Evolutionary conservation across 2,329 filamentous ascomycete genomes (phyloP).

Genomic region (Nannizziopsis barbatae): DNA sequence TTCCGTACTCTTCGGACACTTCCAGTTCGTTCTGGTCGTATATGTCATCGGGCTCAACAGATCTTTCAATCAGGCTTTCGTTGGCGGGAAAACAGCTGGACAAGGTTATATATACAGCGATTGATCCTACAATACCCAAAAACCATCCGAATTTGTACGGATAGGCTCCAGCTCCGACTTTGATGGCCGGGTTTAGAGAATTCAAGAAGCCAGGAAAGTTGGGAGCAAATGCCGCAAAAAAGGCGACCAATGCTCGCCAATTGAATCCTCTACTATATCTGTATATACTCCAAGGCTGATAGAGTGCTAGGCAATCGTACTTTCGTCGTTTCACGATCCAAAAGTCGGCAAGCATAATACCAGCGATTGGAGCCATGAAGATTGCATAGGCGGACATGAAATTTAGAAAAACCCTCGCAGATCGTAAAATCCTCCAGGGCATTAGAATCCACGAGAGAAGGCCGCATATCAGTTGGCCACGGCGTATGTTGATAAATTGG

Average conservation of each 20-base stretch:
- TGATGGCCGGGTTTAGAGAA: conserved; percentile 29
- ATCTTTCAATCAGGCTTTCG: conserved; percentile 39
- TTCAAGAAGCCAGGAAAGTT: conserved; percentile 46
- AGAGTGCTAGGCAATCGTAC: conserved; percentile 43
- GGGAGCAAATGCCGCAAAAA: conserved; percentile 47
- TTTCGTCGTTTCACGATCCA: conserved; percentile 28
- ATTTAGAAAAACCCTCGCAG: conserved; percentile 38
- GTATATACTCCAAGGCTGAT: conserved; percentile 40
- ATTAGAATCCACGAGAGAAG: conserved; percentile 16
- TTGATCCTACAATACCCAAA: conserved; percentile 48
- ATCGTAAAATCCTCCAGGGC: conserved; percentile 43
- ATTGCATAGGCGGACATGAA: conserved; percentile 38
- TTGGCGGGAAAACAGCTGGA: conserved; percentile 40
- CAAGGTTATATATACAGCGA: conserved; percentile 45
- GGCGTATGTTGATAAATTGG: conserved; percentile 45
- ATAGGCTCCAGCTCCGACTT: conserved; percentile 40
- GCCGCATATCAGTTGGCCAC: conserved; percentile 40
- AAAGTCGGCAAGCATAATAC: conserved; percentile 26
- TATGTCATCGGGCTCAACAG: conserved; percentile 30
- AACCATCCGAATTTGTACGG: conserved; percentile 58
- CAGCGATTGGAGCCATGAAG: conserved; percentile 36
- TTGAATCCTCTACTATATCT: conserved; percentile 46
- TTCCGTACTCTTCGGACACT: neutral
- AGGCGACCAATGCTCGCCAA: conserved; percentile 49
- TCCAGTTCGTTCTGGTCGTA: conserved; percentile 16